phyloP scores from a whole-genome alignment of 192 early-diverging fungal genomes.

The Coemansia sp. region DNA sequence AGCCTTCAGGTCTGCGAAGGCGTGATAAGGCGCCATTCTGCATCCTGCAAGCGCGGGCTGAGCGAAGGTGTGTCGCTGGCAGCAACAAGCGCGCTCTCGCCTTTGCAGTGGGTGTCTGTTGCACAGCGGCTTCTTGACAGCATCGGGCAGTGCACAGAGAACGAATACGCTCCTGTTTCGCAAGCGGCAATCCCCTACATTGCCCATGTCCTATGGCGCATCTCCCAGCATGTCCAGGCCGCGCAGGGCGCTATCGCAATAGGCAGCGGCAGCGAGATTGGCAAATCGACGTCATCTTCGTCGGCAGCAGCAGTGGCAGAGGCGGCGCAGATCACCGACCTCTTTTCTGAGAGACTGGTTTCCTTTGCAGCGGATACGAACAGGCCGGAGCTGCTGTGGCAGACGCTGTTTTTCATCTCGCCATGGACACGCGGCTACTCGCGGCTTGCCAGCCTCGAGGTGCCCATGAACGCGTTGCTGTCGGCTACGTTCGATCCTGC shows the following conservation, averaged over 20 bases:
- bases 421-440: conserved; percentile 30
- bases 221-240: conserved; percentile 1
- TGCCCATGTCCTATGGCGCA: conserved; percentile 18
- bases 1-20: neutral
- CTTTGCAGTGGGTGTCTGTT: conserved; percentile 28
- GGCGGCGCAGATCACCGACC: conserved; percentile 15
- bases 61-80: neutral
- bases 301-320: too few species aligned
- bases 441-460: conserved; percentile 23
- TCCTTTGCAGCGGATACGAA: conserved; percentile 24
- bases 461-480: conserved; percentile 11
- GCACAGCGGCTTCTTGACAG: conserved; percentile 17
- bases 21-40: conserved; percentile 9
- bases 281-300: neutral
- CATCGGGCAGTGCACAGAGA: conserved; percentile 18
- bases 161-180: conserved; percentile 9
- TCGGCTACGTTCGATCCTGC: conserved; percentile 14
- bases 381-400: conserved; percentile 24
- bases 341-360: conserved; percentile 29
- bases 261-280: neutral
- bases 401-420: conserved; percentile 33
- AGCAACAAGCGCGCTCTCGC: conserved; percentile 11
- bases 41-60: neutral
- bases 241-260: neutral
- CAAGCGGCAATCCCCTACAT: conserved; percentile 32